Evolutionary conservation across 495 filamentous ascomycete genomes (phyloP).

Genomic region (Hypomontagnella monticulosa): DNA sequence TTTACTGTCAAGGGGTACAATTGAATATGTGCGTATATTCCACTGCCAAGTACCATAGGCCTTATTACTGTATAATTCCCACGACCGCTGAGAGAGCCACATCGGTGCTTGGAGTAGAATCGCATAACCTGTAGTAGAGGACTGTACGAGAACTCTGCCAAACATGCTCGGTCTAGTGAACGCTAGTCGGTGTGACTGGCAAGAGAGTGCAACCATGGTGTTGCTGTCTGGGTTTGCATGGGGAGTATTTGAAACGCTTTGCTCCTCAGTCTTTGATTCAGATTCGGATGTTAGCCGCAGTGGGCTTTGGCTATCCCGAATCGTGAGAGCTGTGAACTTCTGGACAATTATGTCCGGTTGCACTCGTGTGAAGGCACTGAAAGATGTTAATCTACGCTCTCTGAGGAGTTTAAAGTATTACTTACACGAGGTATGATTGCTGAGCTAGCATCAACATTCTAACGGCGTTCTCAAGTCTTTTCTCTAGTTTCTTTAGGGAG

Average conservation of each 20-base stretch:
- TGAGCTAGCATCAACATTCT: constrained; percentile 34
- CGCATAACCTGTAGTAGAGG: neutral
- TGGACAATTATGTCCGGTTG: constrained; percentile 42
- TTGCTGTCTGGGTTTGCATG: neutral
- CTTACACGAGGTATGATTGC: constrained; percentile 42
- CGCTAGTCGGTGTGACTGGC: neutral
- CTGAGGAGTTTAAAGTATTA: neutral
- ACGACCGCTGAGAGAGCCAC: constrained; percentile 17
- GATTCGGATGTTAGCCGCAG: neutral
- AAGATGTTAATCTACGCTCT: neutral
- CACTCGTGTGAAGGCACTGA: constrained; percentile 31
- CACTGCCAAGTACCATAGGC: constrained; percentile 28
- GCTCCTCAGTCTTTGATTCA: neutral
- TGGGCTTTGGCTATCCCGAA: neutral
- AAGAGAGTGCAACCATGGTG: neutral
- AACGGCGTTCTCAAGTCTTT: constrained; percentile 35
- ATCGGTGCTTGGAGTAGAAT: constrained; percentile 11
- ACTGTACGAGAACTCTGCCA: constrained; percentile 6
- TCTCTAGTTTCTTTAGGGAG: constrained; percentile 34
- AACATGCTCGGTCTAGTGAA: neutral
- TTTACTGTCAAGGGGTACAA: neutral
- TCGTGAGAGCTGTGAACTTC: constrained; percentile 14
- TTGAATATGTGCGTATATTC: constrained; percentile 20
- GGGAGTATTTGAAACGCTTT: neutral
- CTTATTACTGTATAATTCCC: constrained; percentile 32